These are phyloP conservation scores for Isabelozyma pseudorhagii DNA, from an alignment of 805 yeast genomes.

Conservation along the genomic window DNA sequence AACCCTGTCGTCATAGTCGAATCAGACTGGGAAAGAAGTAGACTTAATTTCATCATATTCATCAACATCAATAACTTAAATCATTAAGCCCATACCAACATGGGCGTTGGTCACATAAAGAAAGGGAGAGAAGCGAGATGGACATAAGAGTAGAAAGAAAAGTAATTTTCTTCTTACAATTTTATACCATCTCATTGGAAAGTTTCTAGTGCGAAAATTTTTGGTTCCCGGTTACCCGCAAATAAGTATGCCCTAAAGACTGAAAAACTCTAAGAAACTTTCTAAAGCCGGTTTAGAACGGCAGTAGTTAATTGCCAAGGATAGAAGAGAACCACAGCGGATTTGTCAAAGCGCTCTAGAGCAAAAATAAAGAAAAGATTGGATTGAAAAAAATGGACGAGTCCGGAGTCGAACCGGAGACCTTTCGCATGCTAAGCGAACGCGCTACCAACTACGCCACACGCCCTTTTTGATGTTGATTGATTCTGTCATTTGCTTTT, in stretches of 20 bases:
- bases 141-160: too few species aligned
- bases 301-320: background rate
- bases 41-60: slow-evolving; percentile 50
- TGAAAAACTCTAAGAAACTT: background rate
- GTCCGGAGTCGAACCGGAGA: slow-evolving; percentile 28
- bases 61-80: slow-evolving; percentile 8
- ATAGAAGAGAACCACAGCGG: too few species aligned
- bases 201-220: background rate
- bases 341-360: background rate
- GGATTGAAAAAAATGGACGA: slow-evolving; percentile 1
- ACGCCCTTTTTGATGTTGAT: slow-evolving; percentile 14
- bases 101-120: slow-evolving; percentile 5
- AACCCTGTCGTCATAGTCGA: slow-evolving; percentile 93
- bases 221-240: background rate
- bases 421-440: slow-evolving; percentile 38
- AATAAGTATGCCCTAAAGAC: background rate
- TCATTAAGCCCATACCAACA: slow-evolving; percentile 20
- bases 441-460: slow-evolving; percentile 39
- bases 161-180: background rate
- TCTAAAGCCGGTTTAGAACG: background rate
- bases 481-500: too few species aligned
- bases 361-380: background rate
- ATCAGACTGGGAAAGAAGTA: slow-evolving; percentile 89
- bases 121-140: background rate
- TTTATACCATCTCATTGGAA: background rate